Percentiles rank a stretch among this genome's conserved stretches.
phyloP scores from a whole-genome alignment of 2,329 filamentous ascomycete genomes.

The Pseudogymnoascus pannorum region DNA sequence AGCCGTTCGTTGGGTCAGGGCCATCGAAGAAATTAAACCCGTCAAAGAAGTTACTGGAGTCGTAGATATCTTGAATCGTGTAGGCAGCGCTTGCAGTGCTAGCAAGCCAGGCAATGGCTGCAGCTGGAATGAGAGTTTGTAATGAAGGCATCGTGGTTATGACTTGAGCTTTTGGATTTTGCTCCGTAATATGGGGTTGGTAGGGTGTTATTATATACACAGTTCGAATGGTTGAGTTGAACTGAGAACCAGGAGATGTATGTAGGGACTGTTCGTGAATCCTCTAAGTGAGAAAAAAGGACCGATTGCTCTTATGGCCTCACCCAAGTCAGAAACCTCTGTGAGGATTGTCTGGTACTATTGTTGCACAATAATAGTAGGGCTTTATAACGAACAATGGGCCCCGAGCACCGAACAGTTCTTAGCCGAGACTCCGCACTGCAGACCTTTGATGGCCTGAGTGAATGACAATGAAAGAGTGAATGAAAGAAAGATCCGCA shows the following conservation, averaged over 20 bases:
- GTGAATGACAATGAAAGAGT: not conserved
- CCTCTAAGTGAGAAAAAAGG: not conserved
- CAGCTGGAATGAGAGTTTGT: not conserved
- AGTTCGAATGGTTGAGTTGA: not conserved
- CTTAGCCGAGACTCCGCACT: not conserved
- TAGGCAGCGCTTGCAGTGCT: conserved; percentile 29
- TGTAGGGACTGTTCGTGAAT: not conserved
- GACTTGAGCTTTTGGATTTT: not conserved
- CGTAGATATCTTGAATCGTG: conserved; percentile 37
- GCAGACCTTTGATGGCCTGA: not conserved
- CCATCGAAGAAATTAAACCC: conserved; percentile 48
- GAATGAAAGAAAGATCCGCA: not conserved
- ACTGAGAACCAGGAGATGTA: not conserved
- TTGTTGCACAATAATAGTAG: not conserved
- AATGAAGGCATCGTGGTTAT: not conserved
- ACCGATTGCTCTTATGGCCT: conserved; percentile 5
- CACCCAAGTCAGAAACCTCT: not conserved
- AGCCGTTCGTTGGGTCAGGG: conserved; percentile 66
- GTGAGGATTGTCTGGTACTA: not conserved
- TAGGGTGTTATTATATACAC: not conserved
- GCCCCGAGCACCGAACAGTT: not conserved
- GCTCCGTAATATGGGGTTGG: not conserved
- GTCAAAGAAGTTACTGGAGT: conserved; percentile 37
- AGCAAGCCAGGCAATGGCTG: conserved; percentile 13
- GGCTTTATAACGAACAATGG: conserved; percentile 2